Percentiles rank a stretch among this genome's conserved stretches.
Conservation (phyloP, 306 rosid species). For the Oemleria cerasiformis region DNA sequence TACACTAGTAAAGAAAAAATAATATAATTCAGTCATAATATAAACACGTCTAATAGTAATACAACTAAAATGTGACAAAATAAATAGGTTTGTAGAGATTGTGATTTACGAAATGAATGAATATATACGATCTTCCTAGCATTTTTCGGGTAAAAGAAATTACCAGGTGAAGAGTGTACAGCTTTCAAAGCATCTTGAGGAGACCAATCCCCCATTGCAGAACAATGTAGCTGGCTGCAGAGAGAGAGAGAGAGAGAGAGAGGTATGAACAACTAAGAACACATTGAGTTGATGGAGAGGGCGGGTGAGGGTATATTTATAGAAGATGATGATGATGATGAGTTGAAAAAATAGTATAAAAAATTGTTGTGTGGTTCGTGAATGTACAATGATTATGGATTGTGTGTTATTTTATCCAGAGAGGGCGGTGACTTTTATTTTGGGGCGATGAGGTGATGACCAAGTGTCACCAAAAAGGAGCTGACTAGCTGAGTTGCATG, state of each 20-base stretch:
- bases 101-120: not conserved
- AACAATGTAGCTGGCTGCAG: not conserved
- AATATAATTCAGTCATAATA: too few species aligned
- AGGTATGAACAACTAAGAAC: not conserved
- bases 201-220: conserved; percentile 27
- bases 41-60: too few species aligned
- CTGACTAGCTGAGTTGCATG: conserved; percentile 3
- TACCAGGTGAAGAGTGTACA: conserved; percentile 27
- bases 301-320: not conserved
- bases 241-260: not conserved
- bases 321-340: not conserved
- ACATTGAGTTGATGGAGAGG: not conserved
- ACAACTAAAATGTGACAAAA: too few species aligned
- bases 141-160: not conserved
- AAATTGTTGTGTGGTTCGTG: too few species aligned
- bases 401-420: not conserved
- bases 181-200: conserved; percentile 32
- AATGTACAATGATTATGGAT: too few species aligned
- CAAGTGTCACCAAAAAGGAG: conserved; percentile 7
- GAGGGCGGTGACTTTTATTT: not conserved
- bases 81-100: too few species aligned
- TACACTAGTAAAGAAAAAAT: not conserved
- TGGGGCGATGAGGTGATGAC: not conserved
- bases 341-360: too few species aligned
- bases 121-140: too few species aligned